Conservation (phyloP, 2,329 filamentous ascomycete genomes). For the Intubia oerlemansii region DNA sequence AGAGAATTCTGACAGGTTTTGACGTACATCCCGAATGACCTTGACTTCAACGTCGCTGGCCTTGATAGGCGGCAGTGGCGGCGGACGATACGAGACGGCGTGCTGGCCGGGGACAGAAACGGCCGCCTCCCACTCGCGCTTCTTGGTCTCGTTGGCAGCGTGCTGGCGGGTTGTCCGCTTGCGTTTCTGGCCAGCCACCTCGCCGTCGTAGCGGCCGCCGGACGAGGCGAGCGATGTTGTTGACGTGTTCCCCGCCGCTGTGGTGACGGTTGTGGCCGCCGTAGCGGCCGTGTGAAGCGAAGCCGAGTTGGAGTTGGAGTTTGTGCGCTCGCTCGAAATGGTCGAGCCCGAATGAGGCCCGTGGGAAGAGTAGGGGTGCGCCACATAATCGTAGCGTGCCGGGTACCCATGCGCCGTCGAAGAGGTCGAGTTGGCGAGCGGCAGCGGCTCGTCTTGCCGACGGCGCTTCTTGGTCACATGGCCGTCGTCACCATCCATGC, state of each 20-base stretch:
- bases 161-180: constrained; percentile 60
- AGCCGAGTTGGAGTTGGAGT: constrained; percentile 61
- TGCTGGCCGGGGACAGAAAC: constrained; percentile 42
- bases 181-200: constrained; percentile 61
- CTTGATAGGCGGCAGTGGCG: constrained; percentile 76
- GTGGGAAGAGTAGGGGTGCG: too few relatives aligned
- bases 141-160: constrained; percentile 61
- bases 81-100: constrained; percentile 64
- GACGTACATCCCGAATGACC: constrained; percentile 39
- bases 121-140: constrained; percentile 49
- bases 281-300: constrained; percentile 59
- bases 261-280: too few relatives aligned
- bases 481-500: constrained; percentile 12
- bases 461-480: constrained; percentile 56
- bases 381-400: constrained; percentile 41
- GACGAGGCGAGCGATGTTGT: constrained; percentile 60
- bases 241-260: too few relatives aligned
- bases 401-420: constrained; percentile 12
- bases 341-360: constrained; percentile 55
- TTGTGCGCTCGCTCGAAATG: constrained; percentile 64
- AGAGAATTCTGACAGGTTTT: too few relatives aligned
- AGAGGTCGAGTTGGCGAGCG: constrained; percentile 5
- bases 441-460: constrained; percentile 29
- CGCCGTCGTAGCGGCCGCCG: constrained; percentile 41
- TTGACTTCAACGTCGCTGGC: constrained; percentile 54